These are phyloP conservation scores for Talaromyces ruber DNA, from an alignment of 495 filamentous ascomycete genomes.

Conservation along the genomic window DNA sequence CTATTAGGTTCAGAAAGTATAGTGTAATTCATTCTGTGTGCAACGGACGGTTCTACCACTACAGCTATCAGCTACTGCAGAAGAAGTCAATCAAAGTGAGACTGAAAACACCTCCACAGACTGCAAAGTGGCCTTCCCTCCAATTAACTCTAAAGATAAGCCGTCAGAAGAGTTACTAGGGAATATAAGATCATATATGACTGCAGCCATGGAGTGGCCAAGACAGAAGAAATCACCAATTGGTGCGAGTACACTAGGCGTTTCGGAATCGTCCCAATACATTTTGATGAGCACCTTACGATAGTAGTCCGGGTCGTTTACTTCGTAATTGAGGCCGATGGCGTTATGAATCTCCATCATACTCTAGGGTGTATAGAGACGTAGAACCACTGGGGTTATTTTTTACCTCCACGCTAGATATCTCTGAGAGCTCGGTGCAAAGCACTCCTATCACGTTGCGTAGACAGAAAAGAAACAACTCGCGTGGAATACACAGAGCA, in stretches of 20 bases:
- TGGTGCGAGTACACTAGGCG: conserved; percentile 13
- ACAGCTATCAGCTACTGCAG: neutral
- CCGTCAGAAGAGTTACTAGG: conserved; percentile 1
- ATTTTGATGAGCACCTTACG: conserved; percentile 18
- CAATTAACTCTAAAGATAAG: neutral
- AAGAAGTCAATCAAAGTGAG: neutral
- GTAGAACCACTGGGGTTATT: neutral
- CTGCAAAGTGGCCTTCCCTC: neutral
- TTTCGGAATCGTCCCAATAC: conserved; percentile 12
- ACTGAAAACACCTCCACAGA: neutral
- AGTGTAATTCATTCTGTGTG: too few species aligned
- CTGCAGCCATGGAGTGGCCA: conserved; percentile 12
- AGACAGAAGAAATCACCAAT: conserved; percentile 17
- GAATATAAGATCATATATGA: conserved; percentile 2
- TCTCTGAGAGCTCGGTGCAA: neutral
- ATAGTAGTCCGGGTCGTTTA: conserved; percentile 17
- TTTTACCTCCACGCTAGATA: neutral
- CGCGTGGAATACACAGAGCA: conserved; percentile 9
- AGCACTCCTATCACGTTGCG: neutral
- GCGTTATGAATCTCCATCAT: conserved; percentile 17
- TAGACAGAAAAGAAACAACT: conserved; percentile 6
- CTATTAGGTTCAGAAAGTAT: too few species aligned
- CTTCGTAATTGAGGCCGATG: conserved; percentile 16
- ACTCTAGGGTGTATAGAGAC: conserved; percentile 1
- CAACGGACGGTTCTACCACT: too few species aligned